These are phyloP conservation scores for Tephrocybe sp. DNA, from an alignment of 768 basidiomycete species.

Conservation along the genomic window DNA sequence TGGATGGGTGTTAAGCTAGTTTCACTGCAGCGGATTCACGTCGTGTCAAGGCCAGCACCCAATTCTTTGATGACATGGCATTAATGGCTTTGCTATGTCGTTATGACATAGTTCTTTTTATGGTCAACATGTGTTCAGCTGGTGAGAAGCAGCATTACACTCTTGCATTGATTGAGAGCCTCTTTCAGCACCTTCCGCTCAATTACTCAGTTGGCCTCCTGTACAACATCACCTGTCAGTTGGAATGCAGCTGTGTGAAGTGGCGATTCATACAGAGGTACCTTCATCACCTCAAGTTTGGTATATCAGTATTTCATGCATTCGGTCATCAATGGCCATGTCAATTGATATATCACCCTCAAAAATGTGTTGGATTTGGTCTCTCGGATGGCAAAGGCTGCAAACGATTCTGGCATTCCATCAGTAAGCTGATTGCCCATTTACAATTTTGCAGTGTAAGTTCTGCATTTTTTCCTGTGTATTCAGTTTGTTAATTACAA, in stretches of 20 bases:
- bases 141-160: slow-evolving; percentile 29
- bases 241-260: slow-evolving; percentile 24
- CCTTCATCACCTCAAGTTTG: slow-evolving; percentile 23
- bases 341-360: slow-evolving; percentile 33
- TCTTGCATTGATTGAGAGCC: slow-evolving; percentile 16
- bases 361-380: slow-evolving; percentile 27
- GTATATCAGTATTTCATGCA: slow-evolving; percentile 37
- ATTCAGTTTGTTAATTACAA: background rate
- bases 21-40: slow-evolving; percentile 28
- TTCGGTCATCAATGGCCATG: slow-evolving; percentile 33
- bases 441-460: background rate
- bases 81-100: slow-evolving; percentile 36
- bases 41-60: slow-evolving; percentile 24
- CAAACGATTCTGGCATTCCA: slow-evolving; percentile 31
- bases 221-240: slow-evolving; percentile 37
- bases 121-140: slow-evolving; percentile 33
- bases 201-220: slow-evolving; percentile 7
- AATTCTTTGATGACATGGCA: slow-evolving; percentile 28
- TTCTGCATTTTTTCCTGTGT: background rate
- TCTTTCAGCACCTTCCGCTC: slow-evolving; percentile 31
- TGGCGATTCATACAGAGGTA: slow-evolving; percentile 23
- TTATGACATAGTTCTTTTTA: slow-evolving; percentile 31
- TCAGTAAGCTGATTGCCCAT: slow-evolving; percentile 11
- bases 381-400: slow-evolving; percentile 27
- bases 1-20: slow-evolving; percentile 29